Base-by-base conservation (phyloP, 225 moss, liverwort and hornwort genomes). In the Marchantia polymorpha region DNA sequence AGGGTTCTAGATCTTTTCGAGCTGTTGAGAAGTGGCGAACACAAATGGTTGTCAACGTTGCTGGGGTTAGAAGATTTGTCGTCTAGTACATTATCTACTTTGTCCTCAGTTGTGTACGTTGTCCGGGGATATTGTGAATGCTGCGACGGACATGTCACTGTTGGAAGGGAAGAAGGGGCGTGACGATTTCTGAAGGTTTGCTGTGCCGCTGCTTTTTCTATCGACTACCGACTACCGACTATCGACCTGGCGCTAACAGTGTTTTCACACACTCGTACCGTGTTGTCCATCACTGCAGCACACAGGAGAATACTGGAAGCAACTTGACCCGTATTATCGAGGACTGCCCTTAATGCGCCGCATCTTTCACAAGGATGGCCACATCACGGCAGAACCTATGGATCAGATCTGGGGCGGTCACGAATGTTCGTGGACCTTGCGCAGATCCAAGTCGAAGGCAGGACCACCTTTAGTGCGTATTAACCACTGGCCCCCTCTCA, bases 341-440 rank as follows among this genome's bases (percentile, higher is more conserved):
- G 80, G 80, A 51, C 29, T 52, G 53, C 74, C 80, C 22, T 30
- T 50, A 27, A 81, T 81, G 81, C 81, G 81, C 3, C 75, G 81
- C 19, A 69, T 81, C 23, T 81, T 81, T 75, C 81, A 81, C 76
- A 16, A 55, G 56, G 81, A 81, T 72, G 81, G 81, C n/a, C 76
- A 76, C 68, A 27, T 81, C 3, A 81, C 76, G 31, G 67, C 81
- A 12, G 76, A 76, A 39, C 81, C 81, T n/a, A 76, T 81, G 75
- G 76, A 81, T 66, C 55, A 59, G 56, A 76, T 69, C 19, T 81
- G 75, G 81, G 75, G 75, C 11, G 81, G 81, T n/a, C 81, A 81
- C 68, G 68, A 59, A 58, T 76, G 81, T 61, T 68, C 75, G 20
- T 81, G 81, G 81, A 81, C 76, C 27, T 16, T 81, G 25, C 76